A percentile compares a stretch with the other conserved stretches of the same genome.
Conservation (phyloP, 306 rosid species). For the Glycine soja region DNA sequence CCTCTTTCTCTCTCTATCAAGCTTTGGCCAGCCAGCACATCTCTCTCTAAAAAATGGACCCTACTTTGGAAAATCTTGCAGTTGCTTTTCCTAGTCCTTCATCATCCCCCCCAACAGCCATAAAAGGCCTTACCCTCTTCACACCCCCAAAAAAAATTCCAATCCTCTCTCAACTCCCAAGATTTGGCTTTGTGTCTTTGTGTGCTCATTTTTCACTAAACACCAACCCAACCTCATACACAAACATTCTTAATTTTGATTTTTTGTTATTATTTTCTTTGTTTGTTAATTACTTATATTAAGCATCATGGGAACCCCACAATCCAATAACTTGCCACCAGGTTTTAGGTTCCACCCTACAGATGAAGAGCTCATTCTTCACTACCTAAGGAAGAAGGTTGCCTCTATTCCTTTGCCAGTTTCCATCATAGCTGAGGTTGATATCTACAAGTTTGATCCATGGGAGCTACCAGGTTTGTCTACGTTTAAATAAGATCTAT, state of each 20-base stretch:
- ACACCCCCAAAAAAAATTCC: not conserved
- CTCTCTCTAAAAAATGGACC: too few species aligned
- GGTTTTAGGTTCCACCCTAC: slow-evolving; percentile 34
- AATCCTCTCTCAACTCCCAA: not conserved
- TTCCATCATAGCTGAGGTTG: slow-evolving; percentile 33
- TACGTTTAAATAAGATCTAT: not conserved
- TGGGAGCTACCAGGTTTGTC: slow-evolving; percentile 32
- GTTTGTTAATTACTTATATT: not conserved
- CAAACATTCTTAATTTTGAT: not conserved
- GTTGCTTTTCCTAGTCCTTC: too few species aligned
- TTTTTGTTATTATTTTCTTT: not conserved
- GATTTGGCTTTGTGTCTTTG: not conserved
- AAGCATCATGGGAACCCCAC: slow-evolving; percentile 7
- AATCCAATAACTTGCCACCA: slow-evolving; percentile 13
- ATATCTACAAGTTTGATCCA: slow-evolving; percentile 26
- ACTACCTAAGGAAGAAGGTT: slow-evolving; percentile 8
- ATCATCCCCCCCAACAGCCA: not conserved
- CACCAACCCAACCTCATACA: not conserved
- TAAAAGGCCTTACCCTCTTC: not conserved
- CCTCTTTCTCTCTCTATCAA: slow-evolving; percentile 5
- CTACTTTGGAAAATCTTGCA: too few species aligned
- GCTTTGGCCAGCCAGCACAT: too few species aligned
- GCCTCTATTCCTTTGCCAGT: slow-evolving; percentile 21
- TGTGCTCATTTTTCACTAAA: slow-evolving; percentile 7
- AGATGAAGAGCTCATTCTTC: slow-evolving; percentile 30